Evolutionary conservation across 1,284 basidiomycete species (phyloP), one percentile per base, ranked within the genome.

Genomic region (Apiotrichum siamense): DNA sequence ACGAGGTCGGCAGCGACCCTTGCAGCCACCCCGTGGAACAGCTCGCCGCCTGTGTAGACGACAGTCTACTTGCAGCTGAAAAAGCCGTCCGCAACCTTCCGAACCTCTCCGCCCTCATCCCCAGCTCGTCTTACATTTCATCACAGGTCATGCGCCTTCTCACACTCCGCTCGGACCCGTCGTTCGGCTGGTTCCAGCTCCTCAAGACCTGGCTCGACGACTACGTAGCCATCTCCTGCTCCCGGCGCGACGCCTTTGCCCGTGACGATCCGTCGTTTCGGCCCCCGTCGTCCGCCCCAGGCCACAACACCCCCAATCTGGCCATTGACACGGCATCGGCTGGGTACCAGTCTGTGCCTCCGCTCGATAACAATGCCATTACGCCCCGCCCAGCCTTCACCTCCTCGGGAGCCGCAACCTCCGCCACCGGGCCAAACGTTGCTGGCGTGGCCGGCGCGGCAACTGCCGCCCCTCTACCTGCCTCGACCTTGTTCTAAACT

Each of bases 171-270:
- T 63, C 59, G 21, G 67, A 66, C 45, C 55, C 63, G 18, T 55
- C 63, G 2, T 70, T 70, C 41, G 68, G 69, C 6, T 49, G 58
- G 24, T 71, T 70, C 58, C 70, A 71, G 48, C 60, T 73, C 7
- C 27, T 73, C 56, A 73, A 73, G 50, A 67, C 67, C 3, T 71
- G 64, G 63, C 58, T 68, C 36, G 70, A 71, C 52, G 70, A 73
- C 48, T 70, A 63, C 44, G 57, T 69, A 29, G 52, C 61, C 18
- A 55, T 73, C 36, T 44, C 55, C 17, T 57, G 61, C 12, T 44
- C 62, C 13, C 66, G 69, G 25, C 62, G 62, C 32, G 57, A 57
- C 15, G 61, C 59, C 7, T 57, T 67, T 15, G 61, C 58, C 15
- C 48, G 40, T 25, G 42, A 35, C 17, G 42, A 44, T 25, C 33